Percentiles rank a stretch among this genome's conserved stretches.
Conservation (phyloP, 805 yeast species). For the Candida tallmaniae region DNA sequence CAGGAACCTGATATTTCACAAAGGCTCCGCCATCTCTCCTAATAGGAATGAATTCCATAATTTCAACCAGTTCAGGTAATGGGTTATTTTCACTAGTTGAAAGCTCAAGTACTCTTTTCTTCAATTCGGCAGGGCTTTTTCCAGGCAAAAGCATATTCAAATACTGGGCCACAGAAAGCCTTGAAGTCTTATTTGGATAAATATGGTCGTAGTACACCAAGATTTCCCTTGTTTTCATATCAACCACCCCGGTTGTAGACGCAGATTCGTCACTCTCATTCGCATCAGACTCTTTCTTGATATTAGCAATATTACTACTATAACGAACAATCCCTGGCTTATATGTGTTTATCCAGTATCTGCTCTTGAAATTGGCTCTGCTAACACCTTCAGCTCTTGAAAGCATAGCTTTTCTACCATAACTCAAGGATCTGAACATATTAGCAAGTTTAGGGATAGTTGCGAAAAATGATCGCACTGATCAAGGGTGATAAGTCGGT, state of each 20-base stretch:
- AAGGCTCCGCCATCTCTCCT: constrained; percentile 92
- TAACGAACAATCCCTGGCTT: too few relatives aligned
- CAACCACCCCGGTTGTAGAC: constrained; percentile 38
- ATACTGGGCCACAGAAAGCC: constrained; percentile 18
- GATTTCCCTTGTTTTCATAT: constrained; percentile 27
- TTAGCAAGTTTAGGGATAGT: too few relatives aligned
- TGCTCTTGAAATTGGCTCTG: too few relatives aligned
- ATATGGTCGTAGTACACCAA: constrained; percentile 35
- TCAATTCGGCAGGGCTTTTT: constrained; percentile 13
- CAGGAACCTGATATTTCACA: constrained; percentile 68
- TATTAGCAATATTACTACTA: constrained; percentile 24
- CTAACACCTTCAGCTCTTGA: too few relatives aligned
- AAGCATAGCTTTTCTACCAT: too few relatives aligned
- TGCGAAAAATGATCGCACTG: too few relatives aligned
- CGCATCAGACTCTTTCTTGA: constrained; percentile 26
- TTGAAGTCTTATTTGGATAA: constrained; percentile 27
- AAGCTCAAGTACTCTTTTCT: constrained; percentile 14
- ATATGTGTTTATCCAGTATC: too few relatives aligned
- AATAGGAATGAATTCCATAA: constrained; percentile 64
- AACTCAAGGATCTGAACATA: too few relatives aligned
- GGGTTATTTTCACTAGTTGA: constrained; percentile 17
- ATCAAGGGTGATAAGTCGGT: too few relatives aligned
- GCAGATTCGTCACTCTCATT: constrained; percentile 28
- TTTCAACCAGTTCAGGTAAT: constrained; percentile 29
- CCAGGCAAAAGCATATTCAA: constrained; percentile 17